Base-by-base conservation (phyloP, 2,329 filamentous ascomycete species). In the Aaosphaeria pasadenensis region DNA sequence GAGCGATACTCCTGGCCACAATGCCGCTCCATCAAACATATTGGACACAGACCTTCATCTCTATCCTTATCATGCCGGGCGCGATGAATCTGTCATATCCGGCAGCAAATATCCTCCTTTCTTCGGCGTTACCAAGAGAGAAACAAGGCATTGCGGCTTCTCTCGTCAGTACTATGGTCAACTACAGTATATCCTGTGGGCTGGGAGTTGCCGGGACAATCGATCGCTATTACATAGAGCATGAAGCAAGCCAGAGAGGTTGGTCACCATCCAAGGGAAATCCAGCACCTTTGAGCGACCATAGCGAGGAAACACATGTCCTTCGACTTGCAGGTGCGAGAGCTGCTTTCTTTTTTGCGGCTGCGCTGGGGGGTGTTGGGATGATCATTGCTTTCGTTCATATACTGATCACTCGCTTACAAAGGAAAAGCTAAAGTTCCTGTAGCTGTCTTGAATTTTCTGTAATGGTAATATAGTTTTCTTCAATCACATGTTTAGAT, bases 141-240 rank as follows among this genome's bases (percentile, higher is more conserved):
- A 72, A 77, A 44, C 78, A 81, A 53, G 78, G 78, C 5, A 70
- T 80, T 11, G 77, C 77, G 2, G 77, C 77, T 0, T 81, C 76
- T 13, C 62, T 88, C 5, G 80, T 87, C 31, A 83, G 78, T 48
- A 87, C 84, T 0, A 74, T 85, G 7, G 80, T 88, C 51, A 87
- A 89, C 64, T 89, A 88, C 60, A 79, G 78, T 49, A 87, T 88
- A 32, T 82, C 81, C 1, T 65, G 88, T 3, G 83, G 82, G 0
- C 72, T 89, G 0, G 86, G 85, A 0, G 77, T 89, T 41, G 84
- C 84, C 0, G 84, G 83, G 0, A 87, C 83, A 0, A 77, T 87
- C 2, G 83, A 55, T 36, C 40, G 56, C 24, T 59, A 59, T 35
- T 39, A 39, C 7, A 51, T 48, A 7, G 44, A 45, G 29, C 7